Base-by-base conservation (phyloP, 2,329 filamentous ascomycete species). In the Emergomyces pasteurianus region DNA sequence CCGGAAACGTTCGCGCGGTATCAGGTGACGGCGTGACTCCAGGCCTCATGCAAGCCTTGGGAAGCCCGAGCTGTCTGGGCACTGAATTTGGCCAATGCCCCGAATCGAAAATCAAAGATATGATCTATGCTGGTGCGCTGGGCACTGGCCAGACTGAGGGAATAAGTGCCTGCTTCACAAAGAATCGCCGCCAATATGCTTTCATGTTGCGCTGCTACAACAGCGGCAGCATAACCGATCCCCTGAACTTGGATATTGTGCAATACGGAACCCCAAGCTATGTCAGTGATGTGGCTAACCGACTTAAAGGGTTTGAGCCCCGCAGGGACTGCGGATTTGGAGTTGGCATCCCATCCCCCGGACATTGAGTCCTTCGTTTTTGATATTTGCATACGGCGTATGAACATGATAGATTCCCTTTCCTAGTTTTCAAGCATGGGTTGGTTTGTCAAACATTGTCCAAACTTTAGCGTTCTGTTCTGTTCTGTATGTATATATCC, bases 211-310 rank as follows among this genome's bases (percentile, higher is more conserved):
- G 59, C n/a, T 60, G 59, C 52, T 60, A 60, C 31, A 60, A 60
- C 40, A 57, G 49, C 31, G 59, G 59, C 12, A 47, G 23, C 23
- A 21, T 60, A 4, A 2, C 7, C 10, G 38, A 60, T 23, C 38
- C 34, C 18, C 14, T 18, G 7, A 26, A 50, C 31, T 38, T 47
- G 36, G 23, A 42, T 3, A 2, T 31, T 4, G 23, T 49, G 3
- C 16, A 18, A 2, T 46, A 14, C 23, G 52, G 59, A 12, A 60
- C 52, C 4, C 53, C 50, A 12, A 49, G 52, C 34, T 60, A 60
- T 18, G 59, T 60, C 26, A 60, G 59, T 40, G 52, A 57, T 14
- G n/a, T 60, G 40, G 59, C 26, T 14, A 60, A 60, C 46, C 53
- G 59, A 16, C 26, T 60, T 28, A 21, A 4, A 40, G 58, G 58